These are phyloP conservation scores for Phytophthora europaea DNA, from an alignment of 352 stramenopile species.

Conservation along the genomic window DNA sequence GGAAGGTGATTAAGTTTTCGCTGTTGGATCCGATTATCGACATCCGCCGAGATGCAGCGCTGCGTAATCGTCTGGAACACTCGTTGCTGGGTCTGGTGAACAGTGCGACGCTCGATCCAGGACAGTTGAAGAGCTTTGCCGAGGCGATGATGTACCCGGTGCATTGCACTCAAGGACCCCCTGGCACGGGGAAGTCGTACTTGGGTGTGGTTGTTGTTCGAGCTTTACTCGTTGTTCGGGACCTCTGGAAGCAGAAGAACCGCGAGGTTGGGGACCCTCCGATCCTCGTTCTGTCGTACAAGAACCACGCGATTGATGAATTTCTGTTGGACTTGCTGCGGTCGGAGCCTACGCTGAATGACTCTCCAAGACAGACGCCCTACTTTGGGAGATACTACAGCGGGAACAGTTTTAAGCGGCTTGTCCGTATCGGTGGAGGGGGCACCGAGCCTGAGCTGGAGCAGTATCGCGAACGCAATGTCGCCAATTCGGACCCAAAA, in stretches of 20 bases:
- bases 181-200: conserved; percentile 92
- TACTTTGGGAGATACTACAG: conserved; percentile 39
- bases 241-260: conserved; percentile 78
- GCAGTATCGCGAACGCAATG: conserved; percentile 53
- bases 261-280: conserved; percentile 72
- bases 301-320: conserved; percentile 91
- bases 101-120: conserved; percentile 68
- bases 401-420: conserved; percentile 43
- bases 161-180: conserved; percentile 89
- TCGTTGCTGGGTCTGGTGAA: conserved; percentile 57
- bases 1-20: conserved; percentile 64
- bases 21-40: conserved; percentile 82
- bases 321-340: conserved; percentile 85
- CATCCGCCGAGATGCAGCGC: conserved; percentile 69
- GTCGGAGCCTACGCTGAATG: conserved; percentile 48
- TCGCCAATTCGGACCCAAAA: conserved; percentile 36
- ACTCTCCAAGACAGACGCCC: conserved; percentile 14
- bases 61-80: conserved; percentile 45
- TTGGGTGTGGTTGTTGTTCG: conserved; percentile 87
- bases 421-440: conserved; percentile 76
- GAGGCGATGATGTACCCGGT: conserved; percentile 82
- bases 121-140: conserved; percentile 82
- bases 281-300: conserved; percentile 90
- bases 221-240: conserved; percentile 78
- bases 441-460: conserved; percentile 69